Conservation (phyloP, 2,329 filamentous ascomycete genomes). For the Trichoderma brevicompactum region DNA sequence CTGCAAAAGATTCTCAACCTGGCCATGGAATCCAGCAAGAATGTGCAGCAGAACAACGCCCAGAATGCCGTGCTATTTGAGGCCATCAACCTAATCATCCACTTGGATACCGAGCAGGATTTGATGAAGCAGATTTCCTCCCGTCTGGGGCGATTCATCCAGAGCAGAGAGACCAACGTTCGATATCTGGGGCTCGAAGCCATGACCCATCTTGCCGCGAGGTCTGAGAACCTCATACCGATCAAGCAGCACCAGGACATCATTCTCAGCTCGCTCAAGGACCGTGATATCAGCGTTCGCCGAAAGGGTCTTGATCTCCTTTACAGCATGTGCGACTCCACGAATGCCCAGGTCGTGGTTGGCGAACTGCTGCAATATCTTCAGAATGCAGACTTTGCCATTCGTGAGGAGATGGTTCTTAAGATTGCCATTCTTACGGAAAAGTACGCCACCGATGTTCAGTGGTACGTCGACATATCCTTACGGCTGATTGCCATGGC, state of each 20-base stretch:
- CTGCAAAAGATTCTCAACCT: conserved; percentile 88
- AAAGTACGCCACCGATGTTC: conserved; percentile 96
- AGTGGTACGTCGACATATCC: conserved; percentile 99
- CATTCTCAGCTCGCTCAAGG: conserved; percentile 90
- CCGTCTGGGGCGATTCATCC: conserved; percentile 90
- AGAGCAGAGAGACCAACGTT: conserved; percentile 95
- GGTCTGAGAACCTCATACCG: conserved; percentile 90
- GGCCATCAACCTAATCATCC: conserved; percentile 97
- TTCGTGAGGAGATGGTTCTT: conserved; percentile 97
- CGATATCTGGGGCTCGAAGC: conserved; percentile 94
- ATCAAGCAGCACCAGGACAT: conserved; percentile 98
- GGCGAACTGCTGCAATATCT: conserved; percentile 92
- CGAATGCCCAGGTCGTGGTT: conserved; percentile 93
- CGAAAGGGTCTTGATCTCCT: conserved; percentile 93
- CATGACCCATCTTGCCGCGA: conserved; percentile 95
- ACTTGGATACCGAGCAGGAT: conserved; percentile 91
- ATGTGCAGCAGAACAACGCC: conserved; percentile 98
- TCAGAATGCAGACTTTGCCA: conserved; percentile 95
- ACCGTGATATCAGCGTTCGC: conserved; percentile 95
- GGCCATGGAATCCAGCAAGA: conserved; percentile 93
- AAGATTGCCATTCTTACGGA: conserved; percentile 98
- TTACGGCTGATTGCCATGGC: conserved; percentile 93
- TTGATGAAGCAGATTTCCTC: conserved; percentile 96
- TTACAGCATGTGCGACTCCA: conserved; percentile 98
- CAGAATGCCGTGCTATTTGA: conserved; percentile 98